These are phyloP conservation scores for Pseudofabraea citricarpa DNA, from an alignment of 2,329 filamentous ascomycete species.

Conservation along the genomic window DNA sequence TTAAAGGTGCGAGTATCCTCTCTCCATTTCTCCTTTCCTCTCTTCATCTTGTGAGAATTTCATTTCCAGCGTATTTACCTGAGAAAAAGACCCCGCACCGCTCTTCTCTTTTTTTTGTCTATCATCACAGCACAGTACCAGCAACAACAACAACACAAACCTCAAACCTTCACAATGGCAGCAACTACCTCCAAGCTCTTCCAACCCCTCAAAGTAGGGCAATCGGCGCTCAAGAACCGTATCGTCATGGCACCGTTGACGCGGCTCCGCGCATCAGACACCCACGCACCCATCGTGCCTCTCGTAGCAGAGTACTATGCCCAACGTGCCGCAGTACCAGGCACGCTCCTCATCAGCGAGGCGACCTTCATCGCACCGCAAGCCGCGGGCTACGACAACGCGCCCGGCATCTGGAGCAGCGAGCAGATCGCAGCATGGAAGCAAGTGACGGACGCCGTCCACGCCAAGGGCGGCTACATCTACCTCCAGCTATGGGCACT, in stretches of 20 bases:
- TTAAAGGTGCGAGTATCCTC: too few species aligned
- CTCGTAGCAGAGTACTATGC: conserved; percentile 46
- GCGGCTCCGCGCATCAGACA: conserved; percentile 42
- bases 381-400: conserved; percentile 42
- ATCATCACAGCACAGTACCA: too few species aligned
- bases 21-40: too few species aligned
- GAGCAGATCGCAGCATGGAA: conserved; percentile 53
- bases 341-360: conserved; percentile 53
- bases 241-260: conserved; percentile 54
- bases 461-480: conserved; percentile 52
- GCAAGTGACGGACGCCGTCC: conserved; percentile 51
- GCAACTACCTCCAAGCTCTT: conserved; percentile 37
- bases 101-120: too few species aligned
- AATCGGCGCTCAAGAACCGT: conserved; percentile 34
- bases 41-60: too few species aligned
- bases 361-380: conserved; percentile 42
- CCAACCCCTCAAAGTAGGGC: conserved; percentile 37
- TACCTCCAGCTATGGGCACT: conserved; percentile 57
- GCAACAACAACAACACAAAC: too few species aligned
- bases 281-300: conserved; percentile 38
- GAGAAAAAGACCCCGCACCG: too few species aligned
- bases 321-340: conserved; percentile 43
- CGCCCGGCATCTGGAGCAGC: conserved; percentile 50
- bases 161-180: too few species aligned
- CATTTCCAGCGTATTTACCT: too few species aligned